Evolutionary conservation across 176 grass and related monocot genomes (phyloP), one percentile per base, ranked within the genome.

Genomic region (Sorghum bicolor): DNA sequence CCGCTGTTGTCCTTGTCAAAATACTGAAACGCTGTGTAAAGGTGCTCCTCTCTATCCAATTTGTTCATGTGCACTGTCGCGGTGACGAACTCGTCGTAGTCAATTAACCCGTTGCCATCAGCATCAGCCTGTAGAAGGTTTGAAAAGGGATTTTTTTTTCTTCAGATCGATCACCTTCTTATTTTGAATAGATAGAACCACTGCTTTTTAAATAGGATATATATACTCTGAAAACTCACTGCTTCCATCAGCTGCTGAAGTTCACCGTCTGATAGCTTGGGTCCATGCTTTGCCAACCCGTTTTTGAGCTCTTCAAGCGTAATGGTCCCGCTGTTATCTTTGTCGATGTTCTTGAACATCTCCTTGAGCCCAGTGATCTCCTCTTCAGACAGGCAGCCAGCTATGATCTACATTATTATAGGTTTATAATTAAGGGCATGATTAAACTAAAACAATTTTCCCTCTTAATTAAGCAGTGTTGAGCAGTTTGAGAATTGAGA

Each of bases 301-400:
- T 88, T 5, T 61, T 91, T 94, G 26, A 94, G 87, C 74, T 94
- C 92, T 24, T 86, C 89, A 8, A 94, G 86, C 2, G 89, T 94
- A 39, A 94, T 94, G 62, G 83, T 91, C 44, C 92, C 92, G 15
- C 86, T 94, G 58, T 87, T 89, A 33, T 94, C 92, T 29, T 89
- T 84, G 82, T 94, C 89, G 2, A 94, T 91, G 36, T 77, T 84
- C 70, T 94, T 94, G 43, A 94, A 94, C 92, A 94, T 91, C 82
- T 91, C 83, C 76, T 94, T 94, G 20, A 94, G 70, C 7, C 92
- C 86, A 22, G 73, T 74, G 41, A 94, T 91, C 44, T 94, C 92
- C 77, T 94, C 92, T 79, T 94, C 89, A 1, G 89, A 94, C 60
- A 91, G 75, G 66, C 89, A 91, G 29, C 89, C 92, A 44, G 92